Base-by-base conservation (phyloP, 2,329 filamentous ascomycete genomes). In the Stromatinia cepivora region DNA sequence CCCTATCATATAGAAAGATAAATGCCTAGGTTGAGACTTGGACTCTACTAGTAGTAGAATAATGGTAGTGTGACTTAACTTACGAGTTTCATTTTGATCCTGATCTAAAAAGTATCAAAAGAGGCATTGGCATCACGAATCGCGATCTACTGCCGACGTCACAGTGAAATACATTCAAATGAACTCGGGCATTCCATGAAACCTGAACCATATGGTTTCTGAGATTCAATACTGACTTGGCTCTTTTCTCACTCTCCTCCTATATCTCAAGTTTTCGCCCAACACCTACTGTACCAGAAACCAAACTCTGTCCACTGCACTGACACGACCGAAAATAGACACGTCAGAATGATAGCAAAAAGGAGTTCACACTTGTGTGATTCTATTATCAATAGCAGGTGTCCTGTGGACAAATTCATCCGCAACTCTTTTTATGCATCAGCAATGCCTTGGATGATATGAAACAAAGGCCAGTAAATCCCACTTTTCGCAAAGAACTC, bases 341-440 rank as follows among this genome's bases (percentile, higher is more conserved):
- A 62, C 58, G 58, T 62, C 58, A 62, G n/a, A 39, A 28, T 17
- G 22, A 48, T 48, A 28, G 42, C 45, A 28, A 36, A 48, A 62
- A n/a, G 36, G 28, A 62, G 11, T 62, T 48, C 58, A 13, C 58
- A 62, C 58, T 62, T 62, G 28, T 48, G 20, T 48, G 28, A 8
- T 62, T 42, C 42, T 62, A 62, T 61, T 48, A 61, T 48, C 28
- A 61, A 48, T 61, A 48, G 28, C 53, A 56, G 53, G 5, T n/a
- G 20, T 10, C 28, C 31, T 36, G 34, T 9, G 10, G 7, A 15
- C 31, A 20, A 36, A n/a, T 25, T 7, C 31, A 17, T 39, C 15
- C 31, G 28, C n/a, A 63, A n/a, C 31, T 34, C 22, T 54, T 54
- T 54, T 31, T 10, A 54, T 54, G 28, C 28, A 34, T 22, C 28